Evolutionary conservation across 2,329 filamentous ascomycete genomes (phyloP).

Genomic region (Exophiala spinifera): DNA sequence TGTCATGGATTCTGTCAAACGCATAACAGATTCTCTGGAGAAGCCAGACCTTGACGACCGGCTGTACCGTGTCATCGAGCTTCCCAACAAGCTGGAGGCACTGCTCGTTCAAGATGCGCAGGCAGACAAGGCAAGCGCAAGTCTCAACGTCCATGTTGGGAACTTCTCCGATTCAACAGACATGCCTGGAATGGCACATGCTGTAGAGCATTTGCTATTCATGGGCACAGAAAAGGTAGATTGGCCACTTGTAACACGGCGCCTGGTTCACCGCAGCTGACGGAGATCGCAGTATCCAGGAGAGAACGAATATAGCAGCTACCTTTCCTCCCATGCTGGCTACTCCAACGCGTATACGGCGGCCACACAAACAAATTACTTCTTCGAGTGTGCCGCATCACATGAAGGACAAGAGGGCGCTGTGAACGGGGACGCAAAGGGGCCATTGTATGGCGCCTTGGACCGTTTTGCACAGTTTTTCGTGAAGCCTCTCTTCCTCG

Average conservation of each 20-base stretch:
- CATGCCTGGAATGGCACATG: constrained; percentile 93
- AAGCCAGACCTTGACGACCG: constrained; percentile 83
- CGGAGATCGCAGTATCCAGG: constrained; percentile 65
- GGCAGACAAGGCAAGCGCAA: constrained; percentile 94
- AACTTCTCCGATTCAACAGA: constrained; percentile 89
- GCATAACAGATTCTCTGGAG: constrained; percentile 69
- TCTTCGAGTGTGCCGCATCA: constrained; percentile 88
- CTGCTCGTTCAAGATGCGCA: constrained; percentile 89
- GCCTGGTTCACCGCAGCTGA: constrained; percentile 1
- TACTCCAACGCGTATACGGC: constrained; percentile 94
- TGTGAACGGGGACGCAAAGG: constrained; percentile 22
- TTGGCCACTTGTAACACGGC: neutral
- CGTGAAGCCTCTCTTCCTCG: constrained; percentile 79
- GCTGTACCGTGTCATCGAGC: constrained; percentile 78
- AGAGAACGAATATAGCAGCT: constrained; percentile 94
- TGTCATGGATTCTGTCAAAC: constrained; percentile 30
- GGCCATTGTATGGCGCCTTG: constrained; percentile 73
- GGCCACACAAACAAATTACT: constrained; percentile 93
- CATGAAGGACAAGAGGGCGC: constrained; percentile 43
- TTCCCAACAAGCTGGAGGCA: constrained; percentile 84
- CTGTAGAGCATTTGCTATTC: constrained; percentile 92
- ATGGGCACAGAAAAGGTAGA: constrained; percentile 92
- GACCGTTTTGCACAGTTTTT: constrained; percentile 96
- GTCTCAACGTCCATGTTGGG: constrained; percentile 92
- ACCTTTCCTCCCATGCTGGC: constrained; percentile 84